Base-by-base conservation (phyloP, 192 early-diverging fungal genomes). In the Hyaloraphidium curvatum region DNA sequence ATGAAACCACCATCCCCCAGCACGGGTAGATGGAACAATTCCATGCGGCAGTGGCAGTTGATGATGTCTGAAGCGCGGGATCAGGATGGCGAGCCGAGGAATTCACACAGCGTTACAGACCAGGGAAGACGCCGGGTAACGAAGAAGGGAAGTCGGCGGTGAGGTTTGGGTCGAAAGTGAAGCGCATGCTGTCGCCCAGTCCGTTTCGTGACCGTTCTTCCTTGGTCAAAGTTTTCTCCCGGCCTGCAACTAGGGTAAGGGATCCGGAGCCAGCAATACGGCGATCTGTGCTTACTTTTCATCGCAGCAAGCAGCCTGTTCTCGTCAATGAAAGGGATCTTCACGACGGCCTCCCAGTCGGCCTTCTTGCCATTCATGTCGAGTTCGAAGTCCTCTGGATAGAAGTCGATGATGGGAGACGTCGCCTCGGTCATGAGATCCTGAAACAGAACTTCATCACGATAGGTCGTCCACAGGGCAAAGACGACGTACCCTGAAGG, bases 291-390 rank as follows among this genome's bases (percentile, higher is more conserved):
- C 43, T 11, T 19, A 48, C 43, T 14, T 25, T 19, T 48, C 76
- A 99, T 85, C 0, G 89, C 92, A 9, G 69, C 58, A 50, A 87
- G 63, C 30, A 99, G 73, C 48, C 88, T 73, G n/a, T 78, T 64
- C 57, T 89, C 76, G 50, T 99, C 89, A 54, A 97, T 95, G 62
- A 99, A 99, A 11, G 91, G 85, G 43, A 99, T 83, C 41, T 87
- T 77, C n/a, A 95, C 90, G n/a, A 99, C 81, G 16, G 89, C 92
- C 69, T 99, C 92, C 91, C 92, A 99, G 2, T 82, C 79, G 67
- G 86, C 82, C 62, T 93, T 95, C 71, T 99, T 99, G 54, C 95
- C 95, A 62, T 99, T 99, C 73, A 95, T 70, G 58, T 98, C 95
- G 13, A 86, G 69, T 1, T 83, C 80, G 69, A 98, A 96, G 29